phyloP scores from a whole-genome alignment of 2,329 filamentous ascomycete genomes.

The Colletotrichum navitas region DNA sequence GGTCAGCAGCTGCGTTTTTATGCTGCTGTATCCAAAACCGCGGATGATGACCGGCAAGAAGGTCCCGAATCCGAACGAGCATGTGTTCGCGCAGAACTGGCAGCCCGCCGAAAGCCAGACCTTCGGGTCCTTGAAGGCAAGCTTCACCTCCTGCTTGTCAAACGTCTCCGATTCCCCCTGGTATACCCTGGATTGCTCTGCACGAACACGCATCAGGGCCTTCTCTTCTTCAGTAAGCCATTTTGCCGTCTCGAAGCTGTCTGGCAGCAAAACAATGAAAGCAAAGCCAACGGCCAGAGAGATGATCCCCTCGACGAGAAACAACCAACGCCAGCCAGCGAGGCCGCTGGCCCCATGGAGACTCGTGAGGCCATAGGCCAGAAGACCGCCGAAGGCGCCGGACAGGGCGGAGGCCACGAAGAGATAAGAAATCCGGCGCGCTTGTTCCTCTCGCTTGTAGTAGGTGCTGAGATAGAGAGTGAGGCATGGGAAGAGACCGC shows the following conservation, averaged over 20 bases:
- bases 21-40: constrained; percentile 62
- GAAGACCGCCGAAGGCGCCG: constrained; percentile 55
- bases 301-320: constrained; percentile 63
- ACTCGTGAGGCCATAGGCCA: constrained; percentile 62
- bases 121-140: constrained; percentile 64
- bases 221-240: constrained; percentile 63
- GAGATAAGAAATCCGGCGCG: constrained; percentile 56
- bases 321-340: constrained; percentile 64
- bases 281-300: constrained; percentile 60
- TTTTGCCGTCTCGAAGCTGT: constrained; percentile 59
- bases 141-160: constrained; percentile 62
- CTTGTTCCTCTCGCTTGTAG: constrained; percentile 52
- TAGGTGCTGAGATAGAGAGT: constrained; percentile 54
- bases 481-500: constrained; percentile 63
- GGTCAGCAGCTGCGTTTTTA: constrained; percentile 66
- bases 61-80: constrained; percentile 68
- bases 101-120: constrained; percentile 61
- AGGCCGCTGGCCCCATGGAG: constrained; percentile 52
- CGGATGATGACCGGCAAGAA: constrained; percentile 69
- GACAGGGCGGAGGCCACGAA: constrained; percentile 59
- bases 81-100: constrained; percentile 66
- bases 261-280: constrained; percentile 52
- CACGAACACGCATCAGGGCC: constrained; percentile 63
- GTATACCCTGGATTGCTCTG: constrained; percentile 55
- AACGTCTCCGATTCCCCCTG: constrained; percentile 65